These are phyloP conservation scores for Rutstroemia sp. DNA, from an alignment of 2,329 filamentous ascomycete genomes.

Conservation along the genomic window DNA sequence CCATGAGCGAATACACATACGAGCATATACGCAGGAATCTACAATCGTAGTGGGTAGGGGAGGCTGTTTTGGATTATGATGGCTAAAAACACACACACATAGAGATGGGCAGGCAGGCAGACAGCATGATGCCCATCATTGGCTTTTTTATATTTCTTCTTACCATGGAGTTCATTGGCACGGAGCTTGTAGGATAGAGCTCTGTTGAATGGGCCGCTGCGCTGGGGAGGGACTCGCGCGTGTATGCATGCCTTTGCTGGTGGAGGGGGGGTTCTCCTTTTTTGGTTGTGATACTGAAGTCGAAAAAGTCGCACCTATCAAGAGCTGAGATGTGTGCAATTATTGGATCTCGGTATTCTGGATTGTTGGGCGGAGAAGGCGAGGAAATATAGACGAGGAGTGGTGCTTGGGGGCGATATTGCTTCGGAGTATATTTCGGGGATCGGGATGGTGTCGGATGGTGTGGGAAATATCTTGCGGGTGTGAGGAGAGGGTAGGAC, in stretches of 20 bases:
- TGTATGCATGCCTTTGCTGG: neutral
- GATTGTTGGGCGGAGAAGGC: neutral
- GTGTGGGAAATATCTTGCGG: neutral
- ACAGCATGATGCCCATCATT: neutral
- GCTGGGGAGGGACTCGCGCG: neutral
- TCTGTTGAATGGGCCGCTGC: neutral
- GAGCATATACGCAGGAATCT: neutral
- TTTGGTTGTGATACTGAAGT: slow-evolving; percentile 6
- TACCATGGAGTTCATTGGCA: slow-evolving; percentile 6
- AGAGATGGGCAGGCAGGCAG: neutral
- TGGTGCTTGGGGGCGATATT: no score
- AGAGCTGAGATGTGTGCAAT: slow-evolving; percentile 26
- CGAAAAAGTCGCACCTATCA: slow-evolving; percentile 23
- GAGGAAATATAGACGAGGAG: neutral
- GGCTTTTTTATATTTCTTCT: neutral
- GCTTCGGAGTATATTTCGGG: neutral
- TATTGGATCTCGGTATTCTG: slow-evolving; percentile 7
- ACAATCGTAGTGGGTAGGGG: neutral
- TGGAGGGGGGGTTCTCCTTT: neutral
- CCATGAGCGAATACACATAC: slow-evolving; percentile 7
- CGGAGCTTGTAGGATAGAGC: neutral
- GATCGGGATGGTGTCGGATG: neutral
- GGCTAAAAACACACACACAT: neutral
- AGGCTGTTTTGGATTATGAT: neutral
- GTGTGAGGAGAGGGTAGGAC: neutral